phyloP scores from a whole-genome alignment of 2,329 filamentous ascomycete genomes.

The Orbilia javanica region DNA sequence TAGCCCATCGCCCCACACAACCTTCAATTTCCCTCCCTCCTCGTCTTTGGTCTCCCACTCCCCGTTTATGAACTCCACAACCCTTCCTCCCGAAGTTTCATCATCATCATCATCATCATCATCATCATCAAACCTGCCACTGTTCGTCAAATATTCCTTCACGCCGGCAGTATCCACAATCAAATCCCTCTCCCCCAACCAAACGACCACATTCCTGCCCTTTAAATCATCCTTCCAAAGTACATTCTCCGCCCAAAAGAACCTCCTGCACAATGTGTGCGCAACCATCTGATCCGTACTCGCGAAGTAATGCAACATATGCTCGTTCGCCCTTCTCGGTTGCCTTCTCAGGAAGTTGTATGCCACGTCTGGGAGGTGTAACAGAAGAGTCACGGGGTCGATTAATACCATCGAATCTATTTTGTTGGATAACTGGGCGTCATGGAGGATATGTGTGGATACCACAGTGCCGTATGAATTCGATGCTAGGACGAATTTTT shows the following conservation, averaged over 20 bases:
- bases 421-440: slow-evolving; percentile 64
- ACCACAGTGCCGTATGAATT: slow-evolving; percentile 69
- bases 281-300: slow-evolving; percentile 72
- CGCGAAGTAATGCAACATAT: slow-evolving; percentile 73
- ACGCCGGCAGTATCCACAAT: slow-evolving; percentile 61
- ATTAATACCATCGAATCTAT: slow-evolving; percentile 71
- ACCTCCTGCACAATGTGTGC: slow-evolving; percentile 71
- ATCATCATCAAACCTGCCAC: slow-evolving; percentile 26
- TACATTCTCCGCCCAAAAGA: slow-evolving; percentile 74
- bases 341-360: slow-evolving; percentile 72
- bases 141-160: slow-evolving; percentile 61
- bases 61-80: slow-evolving; percentile 58
- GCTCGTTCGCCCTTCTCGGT: slow-evolving; percentile 70
- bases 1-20: slow-evolving; percentile 71
- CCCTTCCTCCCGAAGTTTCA: slow-evolving; percentile 62
- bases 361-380: slow-evolving; percentile 74
- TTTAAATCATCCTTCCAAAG: slow-evolving; percentile 72
- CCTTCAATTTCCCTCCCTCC: slow-evolving; percentile 67
- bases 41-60: slow-evolving; percentile 56
- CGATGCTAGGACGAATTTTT: slow-evolving; percentile 71
- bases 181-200: slow-evolving; percentile 66
- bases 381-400: slow-evolving; percentile 73
- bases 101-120: slow-evolving; percentile 60
- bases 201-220: slow-evolving; percentile 68
- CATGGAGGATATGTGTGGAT: slow-evolving; percentile 40